Base-by-base conservation (phyloP, 257 asterid genomes). In the Agastache rugosa region DNA sequence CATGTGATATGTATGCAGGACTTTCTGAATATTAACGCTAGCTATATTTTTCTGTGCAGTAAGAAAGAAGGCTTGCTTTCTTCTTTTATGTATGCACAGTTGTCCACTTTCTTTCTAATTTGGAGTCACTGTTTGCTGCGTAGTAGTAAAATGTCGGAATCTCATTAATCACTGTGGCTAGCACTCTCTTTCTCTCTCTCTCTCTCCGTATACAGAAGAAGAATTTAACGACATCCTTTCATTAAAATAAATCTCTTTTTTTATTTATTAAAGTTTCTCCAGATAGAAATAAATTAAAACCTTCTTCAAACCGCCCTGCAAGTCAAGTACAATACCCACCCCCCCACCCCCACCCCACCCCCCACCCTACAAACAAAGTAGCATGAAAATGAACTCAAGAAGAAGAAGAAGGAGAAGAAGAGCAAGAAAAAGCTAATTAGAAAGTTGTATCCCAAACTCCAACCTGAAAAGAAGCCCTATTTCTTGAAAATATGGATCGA, bases 21-120 rank as follows among this genome's bases (percentile, higher is more conserved):
- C 23, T 41, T 42, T 56, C 35, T 14, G 15, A 37, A 8, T 11
- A n/a, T 25, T 31, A 41, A 42, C 59, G 25, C 3, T 44, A 17
- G 60, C 23, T 54, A 53, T 65, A n/a, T 72, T 17, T 41, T 22
- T 56, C 4, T 66, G 39, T 39, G 67, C 59, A 31, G 51, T 39
- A 56, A 67, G 48, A 69, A 72, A 12, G 25, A 51, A 17, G 44
- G 68, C 23, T 15, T 67, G 41, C 34, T 78, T 73, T 77, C 77
- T 71, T 71, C 72, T 79, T 80, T 80, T 59, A 67, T 72, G 69
- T 58, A 67, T 68, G 78, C 39, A 71, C 79, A 69, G 80, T 75
- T 74, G 80, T 53, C 72, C 69, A 73, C 70, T 78, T 71, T 69
- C 75, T 60, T 29, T 54, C 60, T 62, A 55, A 55, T 42, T 68